These are phyloP conservation scores for Magnolia kwangsiensis DNA, from an alignment of 164 flowering plant species.

Conservation along the genomic window DNA sequence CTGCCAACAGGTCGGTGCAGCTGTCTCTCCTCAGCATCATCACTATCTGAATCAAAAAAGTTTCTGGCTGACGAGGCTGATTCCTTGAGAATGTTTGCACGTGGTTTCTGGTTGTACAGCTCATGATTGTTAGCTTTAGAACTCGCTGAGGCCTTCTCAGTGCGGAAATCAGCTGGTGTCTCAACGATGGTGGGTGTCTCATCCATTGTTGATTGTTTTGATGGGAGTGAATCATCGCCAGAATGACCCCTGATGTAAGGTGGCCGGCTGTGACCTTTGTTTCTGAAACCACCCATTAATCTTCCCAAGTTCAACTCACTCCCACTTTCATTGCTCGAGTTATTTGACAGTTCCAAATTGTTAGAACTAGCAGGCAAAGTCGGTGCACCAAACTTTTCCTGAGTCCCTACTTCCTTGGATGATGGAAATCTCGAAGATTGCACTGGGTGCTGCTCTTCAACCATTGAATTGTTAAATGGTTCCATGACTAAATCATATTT, in stretches of 20 bases:
- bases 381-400: conserved; percentile 4
- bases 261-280: conserved; percentile 52
- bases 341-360: conserved; percentile 17
- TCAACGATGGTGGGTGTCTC: conserved; percentile 14
- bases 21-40: conserved; percentile 27
- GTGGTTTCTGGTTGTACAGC: conserved; percentile 13
- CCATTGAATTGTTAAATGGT: not conserved
- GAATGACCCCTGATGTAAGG: conserved; percentile 35
- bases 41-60: conserved; percentile 10
- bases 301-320: conserved; percentile 42
- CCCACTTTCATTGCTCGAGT: conserved; percentile 26
- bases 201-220: conserved; percentile 17
- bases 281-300: conserved; percentile 68
- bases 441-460: conserved; percentile 12
- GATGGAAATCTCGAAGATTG: conserved; percentile 16
- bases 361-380: conserved; percentile 9
- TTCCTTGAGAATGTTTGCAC: conserved; percentile 11
- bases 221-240: conserved; percentile 21
- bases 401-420: conserved; percentile 13
- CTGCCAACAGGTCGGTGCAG: conserved; percentile 17
- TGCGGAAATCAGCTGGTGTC: conserved; percentile 16
- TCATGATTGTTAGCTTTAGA: conserved; percentile 15
- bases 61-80: conserved; percentile 10
- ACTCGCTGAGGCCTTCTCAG: conserved; percentile 12
- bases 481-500: conserved; percentile 14